Base-by-base conservation (phyloP, 495 filamentous ascomycete species). In the Penicillium silybi region DNA sequence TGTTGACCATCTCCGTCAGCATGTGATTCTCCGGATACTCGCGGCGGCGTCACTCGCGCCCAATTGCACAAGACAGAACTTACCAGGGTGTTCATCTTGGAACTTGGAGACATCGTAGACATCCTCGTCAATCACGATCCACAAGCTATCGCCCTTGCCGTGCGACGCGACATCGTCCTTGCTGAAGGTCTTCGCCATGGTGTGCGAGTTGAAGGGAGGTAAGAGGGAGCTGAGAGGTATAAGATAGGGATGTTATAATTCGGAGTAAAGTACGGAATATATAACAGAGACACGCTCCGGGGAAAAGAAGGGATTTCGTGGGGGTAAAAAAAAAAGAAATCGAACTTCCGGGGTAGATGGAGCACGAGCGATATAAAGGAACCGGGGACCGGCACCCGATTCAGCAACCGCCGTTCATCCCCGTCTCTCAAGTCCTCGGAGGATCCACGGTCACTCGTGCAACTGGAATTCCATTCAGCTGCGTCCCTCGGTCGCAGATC, bases 101-200 rank as follows among this genome's bases (percentile, higher is more conserved):
- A 96, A 96, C 63, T 89, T 89, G 55, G 90, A 93, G 56, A 99
- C 67, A 68, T 99, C 93, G 64, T 96, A 99, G 41, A 97, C 95
- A 69, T 97, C 92, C 53, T 91, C 89, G 57, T 97, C 95, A 47
- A 99, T 82, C 42, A 95, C 79, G 61, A 99, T 86, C 82, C 85
- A 97, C 45, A 97, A 79, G 56, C 83, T 87, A 58, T 91, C 84
- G 40, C 83, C 69, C 71, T 90, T 96, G 76, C 87, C 93, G 69
- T 99, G 89, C 70, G 88, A 82, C 56, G 90, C 85, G 29, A 99
- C 91, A 61, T 97, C 92, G 67, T 79, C 80, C 52, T 85, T 80
- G 50, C 82, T 85, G 70, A 96, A 96, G 3, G 78, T 85, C 72
- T 95, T 88, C 19, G 92, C 86, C 93, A 98, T 98, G 58, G 23